phyloP scores from a whole-genome alignment of 345 rosid genomes.

The Salix caprea region DNA sequence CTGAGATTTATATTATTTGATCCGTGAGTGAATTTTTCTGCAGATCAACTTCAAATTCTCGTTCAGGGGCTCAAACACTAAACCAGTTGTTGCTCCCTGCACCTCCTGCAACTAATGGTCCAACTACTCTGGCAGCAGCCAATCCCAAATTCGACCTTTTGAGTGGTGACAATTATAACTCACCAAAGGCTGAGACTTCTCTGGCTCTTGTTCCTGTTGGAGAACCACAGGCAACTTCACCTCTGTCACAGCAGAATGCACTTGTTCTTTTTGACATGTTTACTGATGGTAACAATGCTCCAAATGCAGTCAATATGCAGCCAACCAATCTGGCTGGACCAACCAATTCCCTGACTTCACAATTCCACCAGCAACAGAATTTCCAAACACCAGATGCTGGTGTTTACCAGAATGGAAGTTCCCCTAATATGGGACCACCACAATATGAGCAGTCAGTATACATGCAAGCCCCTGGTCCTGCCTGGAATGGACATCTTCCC shows the following conservation, averaged over 20 bases:
- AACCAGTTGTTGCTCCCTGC: constrained; percentile 81
- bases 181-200: constrained; percentile 56
- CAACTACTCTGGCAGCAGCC: constrained; percentile 39
- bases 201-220: constrained; percentile 85
- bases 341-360: constrained; percentile 45
- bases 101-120: constrained; percentile 67
- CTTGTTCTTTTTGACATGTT: constrained; percentile 86
- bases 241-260: constrained; percentile 79
- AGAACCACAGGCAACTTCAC: constrained; percentile 49
- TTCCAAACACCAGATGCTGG: constrained; percentile 51
- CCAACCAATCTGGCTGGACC: constrained; percentile 42
- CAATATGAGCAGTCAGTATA: constrained; percentile 56
- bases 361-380: constrained; percentile 66
- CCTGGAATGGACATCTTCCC: constrained; percentile 69
- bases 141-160: constrained; percentile 82
- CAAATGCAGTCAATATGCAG: constrained; percentile 49
- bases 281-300: constrained; percentile 46
- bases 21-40: constrained; percentile 13
- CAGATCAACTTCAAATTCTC: constrained; percentile 61
- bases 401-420: constrained; percentile 58
- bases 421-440: constrained; percentile 53
- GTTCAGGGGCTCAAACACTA: constrained; percentile 44
- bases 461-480: constrained; percentile 48
- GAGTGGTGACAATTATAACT: constrained; percentile 81
- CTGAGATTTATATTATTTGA: constrained; percentile 10